Evolutionary conservation across 352 stramenopile species (phyloP), one percentile per base, ranked within the genome.

Genomic region (Phytopythium kandeliae): DNA sequence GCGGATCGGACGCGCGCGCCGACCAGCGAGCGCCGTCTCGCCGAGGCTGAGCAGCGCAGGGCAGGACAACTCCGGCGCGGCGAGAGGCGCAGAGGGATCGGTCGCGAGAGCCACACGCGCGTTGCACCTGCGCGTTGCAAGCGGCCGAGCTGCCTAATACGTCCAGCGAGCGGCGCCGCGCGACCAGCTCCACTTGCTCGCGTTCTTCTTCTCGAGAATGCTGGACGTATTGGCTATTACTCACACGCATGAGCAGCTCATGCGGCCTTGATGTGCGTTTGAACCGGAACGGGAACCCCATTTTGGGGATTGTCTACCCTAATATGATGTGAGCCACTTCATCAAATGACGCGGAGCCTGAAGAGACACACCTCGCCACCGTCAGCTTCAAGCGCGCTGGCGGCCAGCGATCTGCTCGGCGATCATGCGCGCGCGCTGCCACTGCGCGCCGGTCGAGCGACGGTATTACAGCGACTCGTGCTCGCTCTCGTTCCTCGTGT

Each of bases 381-480:
- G n/a, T n/a, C n/a, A n/a, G n/a, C n/a, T n/a, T n/a, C n/a, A n/a
- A n/a, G n/a, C n/a, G n/a, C n/a, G n/a, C n/a, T n/a, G n/a, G n/a
- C n/a, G n/a, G n/a, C n/a, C n/a, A n/a, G n/a, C n/a, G n/a, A n/a
- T n/a, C n/a, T n/a, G n/a, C n/a, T n/a, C n/a, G n/a, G n/a, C 4
- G 26, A 25, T 37, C 3, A 89, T 89, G 74, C 63, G 65, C 2
- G 68, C 67, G 12, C 61, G 65, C 43, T 89, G 78, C 58, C 70
- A 78, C 41, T 47, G 59, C 45, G 58, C 71, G 42, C 67, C 58
- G 21, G 63, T 95, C 41, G 51, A 73, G 55, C 69, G 79, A 2
- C 65, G 70, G 38, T 92, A 89, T 53, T 85, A 75, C 63, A 74
- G 71, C 22, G 50, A 65, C 36, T 33, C 72, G 5, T 58, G 75